phyloP scores from a whole-genome alignment of 2,329 filamentous ascomycete genomes.

The Fonsecaea pedrosoi region DNA sequence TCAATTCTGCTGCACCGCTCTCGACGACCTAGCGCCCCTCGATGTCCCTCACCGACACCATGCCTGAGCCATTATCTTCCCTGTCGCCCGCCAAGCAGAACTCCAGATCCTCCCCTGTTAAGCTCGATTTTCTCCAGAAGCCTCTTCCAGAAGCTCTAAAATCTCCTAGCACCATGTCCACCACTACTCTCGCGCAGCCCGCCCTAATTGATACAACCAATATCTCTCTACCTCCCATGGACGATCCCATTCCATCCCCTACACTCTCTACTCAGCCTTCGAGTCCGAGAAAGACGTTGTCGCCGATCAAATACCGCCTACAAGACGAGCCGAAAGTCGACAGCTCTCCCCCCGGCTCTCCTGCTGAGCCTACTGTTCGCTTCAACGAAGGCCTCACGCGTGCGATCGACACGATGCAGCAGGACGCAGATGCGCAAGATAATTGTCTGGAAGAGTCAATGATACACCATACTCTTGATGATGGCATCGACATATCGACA shows the following conservation, averaged over 20 bases:
- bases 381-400: constrained; percentile 42
- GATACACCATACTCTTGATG: constrained; percentile 27
- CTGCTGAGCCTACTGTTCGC: constrained; percentile 41
- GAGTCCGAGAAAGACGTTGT: constrained; percentile 39
- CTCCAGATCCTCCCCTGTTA: constrained; percentile 45
- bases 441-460: constrained; percentile 40
- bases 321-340: constrained; percentile 35
- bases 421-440: constrained; percentile 49
- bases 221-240: constrained; percentile 33
- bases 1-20: constrained; percentile 14
- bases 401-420: constrained; percentile 37
- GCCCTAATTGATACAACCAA: constrained; percentile 41
- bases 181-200: constrained; percentile 25
- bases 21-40: constrained; percentile 12
- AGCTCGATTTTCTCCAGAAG: constrained; percentile 34
- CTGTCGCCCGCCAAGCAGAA: constrained; percentile 52
- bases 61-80: constrained; percentile 51
- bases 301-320: constrained; percentile 40
- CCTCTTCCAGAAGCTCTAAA: constrained; percentile 32
- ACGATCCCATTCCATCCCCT: constrained; percentile 36
- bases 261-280: constrained; percentile 22
- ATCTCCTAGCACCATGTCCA: constrained; percentile 28
- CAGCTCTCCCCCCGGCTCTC: constrained; percentile 38
- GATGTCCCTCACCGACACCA: constrained; percentile 38
- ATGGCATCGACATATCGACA: constrained; percentile 23